phyloP scores from a whole-genome alignment of 1,284 basidiomycete species.

The Ustilago shanxiensis region DNA sequence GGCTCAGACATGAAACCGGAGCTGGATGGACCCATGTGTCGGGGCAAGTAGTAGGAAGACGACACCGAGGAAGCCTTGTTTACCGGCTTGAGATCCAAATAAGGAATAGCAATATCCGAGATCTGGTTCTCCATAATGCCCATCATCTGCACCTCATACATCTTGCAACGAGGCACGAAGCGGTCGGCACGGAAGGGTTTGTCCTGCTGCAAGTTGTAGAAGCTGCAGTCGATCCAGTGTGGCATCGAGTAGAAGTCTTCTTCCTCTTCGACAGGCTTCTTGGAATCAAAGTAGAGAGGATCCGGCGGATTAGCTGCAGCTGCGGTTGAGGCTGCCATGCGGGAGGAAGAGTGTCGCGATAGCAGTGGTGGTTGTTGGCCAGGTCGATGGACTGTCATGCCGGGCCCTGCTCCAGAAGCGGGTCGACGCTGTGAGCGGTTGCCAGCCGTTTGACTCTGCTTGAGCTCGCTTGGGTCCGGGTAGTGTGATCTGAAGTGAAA shows the following conservation, averaged over 20 bases:
- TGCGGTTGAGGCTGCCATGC: constrained; percentile 13
- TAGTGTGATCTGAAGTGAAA: constrained; percentile 67
- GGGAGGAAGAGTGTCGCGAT: constrained; percentile 39
- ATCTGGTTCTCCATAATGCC: constrained; percentile 68
- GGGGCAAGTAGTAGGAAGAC: constrained; percentile 50
- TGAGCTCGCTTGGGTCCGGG: constrained; percentile 44
- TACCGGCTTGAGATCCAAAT: constrained; percentile 56
- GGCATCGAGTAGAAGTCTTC: constrained; percentile 66
- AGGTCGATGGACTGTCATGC: constrained; percentile 31
- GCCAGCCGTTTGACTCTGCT: constrained; percentile 20
- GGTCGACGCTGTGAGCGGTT: constrained; percentile 25
- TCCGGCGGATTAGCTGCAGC: constrained; percentile 49
- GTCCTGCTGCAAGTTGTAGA: constrained; percentile 69
- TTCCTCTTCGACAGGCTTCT: constrained; percentile 34
- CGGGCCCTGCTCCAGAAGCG: constrained; percentile 33
- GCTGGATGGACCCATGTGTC: constrained; percentile 34
- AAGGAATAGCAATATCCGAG: constrained; percentile 66
- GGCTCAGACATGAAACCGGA: constrained; percentile 48
- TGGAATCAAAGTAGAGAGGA: constrained; percentile 62
- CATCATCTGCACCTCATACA: constrained; percentile 69
- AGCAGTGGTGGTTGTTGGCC: constrained; percentile 30
- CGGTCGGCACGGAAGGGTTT: constrained; percentile 66
- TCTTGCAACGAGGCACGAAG: constrained; percentile 69
- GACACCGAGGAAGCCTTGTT: constrained; percentile 48
- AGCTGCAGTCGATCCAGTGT: constrained; percentile 69